These are phyloP conservation scores for Aspergillus sp. DNA, from an alignment of 2,329 filamentous ascomycete genomes.

Conservation along the genomic window DNA sequence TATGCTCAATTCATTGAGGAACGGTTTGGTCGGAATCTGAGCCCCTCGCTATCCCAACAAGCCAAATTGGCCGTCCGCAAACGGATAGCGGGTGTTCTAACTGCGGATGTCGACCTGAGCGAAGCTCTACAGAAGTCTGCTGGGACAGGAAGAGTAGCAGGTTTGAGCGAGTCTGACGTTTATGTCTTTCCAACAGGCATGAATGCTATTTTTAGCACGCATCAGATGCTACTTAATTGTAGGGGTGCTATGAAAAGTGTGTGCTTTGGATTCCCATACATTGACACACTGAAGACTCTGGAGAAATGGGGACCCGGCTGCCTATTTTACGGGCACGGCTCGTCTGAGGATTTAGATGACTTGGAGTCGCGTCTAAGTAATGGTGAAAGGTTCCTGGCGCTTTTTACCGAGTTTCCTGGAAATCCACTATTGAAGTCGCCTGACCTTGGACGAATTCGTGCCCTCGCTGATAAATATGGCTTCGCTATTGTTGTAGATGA, in stretches of 20 bases:
- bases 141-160: conserved; percentile 40
- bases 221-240: conserved; percentile 68
- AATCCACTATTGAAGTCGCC: conserved; percentile 87
- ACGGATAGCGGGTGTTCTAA: conserved; percentile 84
- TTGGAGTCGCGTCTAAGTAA: conserved; percentile 68
- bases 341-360: conserved; percentile 75
- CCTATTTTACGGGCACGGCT: conserved; percentile 81
- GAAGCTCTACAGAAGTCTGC: conserved; percentile 53
- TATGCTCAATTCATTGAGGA: conserved; percentile 84
- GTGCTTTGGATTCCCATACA: conserved; percentile 95
- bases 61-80: conserved; percentile 83
- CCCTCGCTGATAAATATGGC: conserved; percentile 76
- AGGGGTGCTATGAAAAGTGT: conserved; percentile 72
- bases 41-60: conserved; percentile 72
- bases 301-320: conserved; percentile 92
- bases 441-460: conserved; percentile 76
- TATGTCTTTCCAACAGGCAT: conserved; percentile 88
- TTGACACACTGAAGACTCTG: conserved; percentile 92
- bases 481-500: conserved; percentile 94
- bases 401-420: conserved; percentile 94
- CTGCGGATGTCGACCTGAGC: conserved; percentile 66
- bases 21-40: conserved; percentile 87
- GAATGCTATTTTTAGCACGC: conserved; percentile 90
- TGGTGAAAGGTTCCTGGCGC: conserved; percentile 74
- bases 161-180: conserved; percentile 80